Evolutionary conservation across 371 early-diverging fungal species (phyloP).

Genomic region (Mortierella sp.): DNA sequence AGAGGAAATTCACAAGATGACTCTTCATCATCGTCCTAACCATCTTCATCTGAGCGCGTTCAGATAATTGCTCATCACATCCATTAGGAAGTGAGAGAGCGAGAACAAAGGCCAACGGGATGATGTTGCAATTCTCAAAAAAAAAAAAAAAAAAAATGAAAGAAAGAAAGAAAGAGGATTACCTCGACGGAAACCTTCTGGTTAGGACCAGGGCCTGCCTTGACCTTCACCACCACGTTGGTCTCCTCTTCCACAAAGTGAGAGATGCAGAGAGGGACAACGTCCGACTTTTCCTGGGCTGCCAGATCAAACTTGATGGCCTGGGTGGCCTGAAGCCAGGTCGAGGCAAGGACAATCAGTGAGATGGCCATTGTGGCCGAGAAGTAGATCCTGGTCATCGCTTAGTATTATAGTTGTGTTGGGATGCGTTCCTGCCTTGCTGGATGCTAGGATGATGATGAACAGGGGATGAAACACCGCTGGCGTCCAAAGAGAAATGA

Average conservation of each 20-base stretch:
- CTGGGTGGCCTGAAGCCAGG: conserved; percentile 20
- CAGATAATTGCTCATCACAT: background rate
- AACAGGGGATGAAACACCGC: conserved; percentile 1
- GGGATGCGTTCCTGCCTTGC: no score
- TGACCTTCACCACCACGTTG: conserved; percentile 77
- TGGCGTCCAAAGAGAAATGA: no score
- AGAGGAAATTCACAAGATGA: background rate
- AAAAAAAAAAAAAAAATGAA: background rate
- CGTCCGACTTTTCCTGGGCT: conserved; percentile 57
- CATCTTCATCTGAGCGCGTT: conserved; percentile 3
- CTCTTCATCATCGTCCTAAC: background rate
- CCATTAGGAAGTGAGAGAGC: background rate
- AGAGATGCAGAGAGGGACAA: conserved; percentile 69
- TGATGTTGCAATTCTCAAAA: background rate
- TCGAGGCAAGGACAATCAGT: conserved; percentile 20
- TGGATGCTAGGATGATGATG: background rate
- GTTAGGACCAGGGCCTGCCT: conserved; percentile 70
- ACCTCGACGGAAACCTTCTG: conserved; percentile 81
- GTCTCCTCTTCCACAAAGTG: conserved; percentile 79
- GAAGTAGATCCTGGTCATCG: conserved; percentile 34
- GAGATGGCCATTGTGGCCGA: conserved; percentile 32
- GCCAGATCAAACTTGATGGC: conserved; percentile 84
- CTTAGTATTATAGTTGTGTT: background rate
- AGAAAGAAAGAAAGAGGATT: background rate
- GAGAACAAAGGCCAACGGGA: background rate